phyloP scores from a whole-genome alignment of 306 rosid species.

The Sphenostylis stenocarpa region DNA sequence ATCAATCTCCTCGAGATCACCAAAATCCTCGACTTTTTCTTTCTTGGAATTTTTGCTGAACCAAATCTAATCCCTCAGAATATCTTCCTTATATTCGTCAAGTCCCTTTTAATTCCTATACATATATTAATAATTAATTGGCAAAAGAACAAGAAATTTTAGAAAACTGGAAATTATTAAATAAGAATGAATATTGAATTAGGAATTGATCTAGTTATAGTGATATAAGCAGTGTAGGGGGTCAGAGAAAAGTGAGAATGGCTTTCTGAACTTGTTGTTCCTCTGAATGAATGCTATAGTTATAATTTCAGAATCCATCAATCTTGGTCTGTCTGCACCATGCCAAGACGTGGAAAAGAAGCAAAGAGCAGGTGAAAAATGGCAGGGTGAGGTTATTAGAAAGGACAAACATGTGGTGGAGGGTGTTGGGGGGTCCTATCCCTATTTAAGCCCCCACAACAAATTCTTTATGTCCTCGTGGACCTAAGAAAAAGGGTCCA shows the following conservation, averaged over 20 bases:
- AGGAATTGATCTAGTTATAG: background rate
- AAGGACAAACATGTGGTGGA: slow-evolving; percentile 57
- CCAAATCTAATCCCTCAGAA: slow-evolving; percentile 53
- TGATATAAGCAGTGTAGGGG: slow-evolving; percentile 20
- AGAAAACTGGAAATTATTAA: background rate
- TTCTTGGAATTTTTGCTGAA: slow-evolving; percentile 43
- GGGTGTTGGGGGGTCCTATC: slow-evolving; percentile 38
- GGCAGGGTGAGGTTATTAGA: slow-evolving; percentile 42
- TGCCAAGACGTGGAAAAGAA: slow-evolving; percentile 73
- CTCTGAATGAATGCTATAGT: slow-evolving; percentile 41
- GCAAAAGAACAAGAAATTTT: background rate
- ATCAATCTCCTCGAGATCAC: slow-evolving; percentile 60
- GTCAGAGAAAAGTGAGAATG: slow-evolving; percentile 47
- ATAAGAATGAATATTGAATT: background rate
- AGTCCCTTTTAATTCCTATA: slow-evolving; percentile 28
- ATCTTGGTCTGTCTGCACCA: slow-evolving; percentile 50
- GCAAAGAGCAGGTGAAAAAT: slow-evolving; percentile 61
- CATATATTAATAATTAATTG: background rate
- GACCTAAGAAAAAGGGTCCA: slow-evolving; percentile 33
- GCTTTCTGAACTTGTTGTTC: slow-evolving; percentile 45
- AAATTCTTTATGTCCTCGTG: slow-evolving; percentile 45
- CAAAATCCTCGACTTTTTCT: slow-evolving; percentile 43
- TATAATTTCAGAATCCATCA: slow-evolving; percentile 62
- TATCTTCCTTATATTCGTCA: slow-evolving; percentile 41
- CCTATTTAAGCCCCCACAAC: slow-evolving; percentile 49